Base-by-base conservation (phyloP, 1,284 basidiomycete species). In the Tylopilus microsporus region DNA sequence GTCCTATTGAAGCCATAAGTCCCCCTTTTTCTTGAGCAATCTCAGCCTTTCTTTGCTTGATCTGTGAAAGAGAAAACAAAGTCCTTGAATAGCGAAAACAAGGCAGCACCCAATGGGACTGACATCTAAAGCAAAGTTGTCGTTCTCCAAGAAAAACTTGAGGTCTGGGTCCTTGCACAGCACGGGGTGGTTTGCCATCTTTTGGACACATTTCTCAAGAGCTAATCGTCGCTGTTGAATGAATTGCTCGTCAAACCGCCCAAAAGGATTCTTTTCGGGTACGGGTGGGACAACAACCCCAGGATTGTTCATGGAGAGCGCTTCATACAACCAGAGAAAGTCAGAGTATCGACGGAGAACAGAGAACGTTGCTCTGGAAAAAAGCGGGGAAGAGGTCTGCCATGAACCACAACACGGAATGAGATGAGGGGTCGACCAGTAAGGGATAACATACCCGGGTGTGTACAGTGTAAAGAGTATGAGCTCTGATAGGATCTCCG, bases 231-330 rank as follows among this genome's bases (percentile, higher is more conserved):
- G 82, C 58, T 91, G 89, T 63, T 91, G 86, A 49, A 98, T 85
- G 66, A 98, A 98, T 36, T 86, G 83, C 50, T 91, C 85, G 64
- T 92, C 89, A 73, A 98, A 98, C 19, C 95, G 83, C 7, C 90
- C 92, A 66, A 97, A 92, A 0, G 92, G 78, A 63, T 91, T 94
- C 79, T 99, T 99, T 74, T 96, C 96, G 0, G 96, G 96, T 2
- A 92, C 91, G 0, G 96, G 95, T 5, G 96, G 97, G 0, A 99
- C 92, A 52, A 99, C 91, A 6, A 98, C 94, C 5, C 96, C 97
- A 1, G 97, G 95, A 69, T 99, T 98, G 76, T 98, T 98, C 66
- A 79, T 72, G 0, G 88, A 89, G 1, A 99, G 81, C 0, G 89
- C 87, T 67, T 96, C 94, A 71, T 92, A 97, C 1, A 99, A 76